phyloP scores from a whole-genome alignment of 768 basidiomycete species.

The Xerocomellus intermedius region DNA sequence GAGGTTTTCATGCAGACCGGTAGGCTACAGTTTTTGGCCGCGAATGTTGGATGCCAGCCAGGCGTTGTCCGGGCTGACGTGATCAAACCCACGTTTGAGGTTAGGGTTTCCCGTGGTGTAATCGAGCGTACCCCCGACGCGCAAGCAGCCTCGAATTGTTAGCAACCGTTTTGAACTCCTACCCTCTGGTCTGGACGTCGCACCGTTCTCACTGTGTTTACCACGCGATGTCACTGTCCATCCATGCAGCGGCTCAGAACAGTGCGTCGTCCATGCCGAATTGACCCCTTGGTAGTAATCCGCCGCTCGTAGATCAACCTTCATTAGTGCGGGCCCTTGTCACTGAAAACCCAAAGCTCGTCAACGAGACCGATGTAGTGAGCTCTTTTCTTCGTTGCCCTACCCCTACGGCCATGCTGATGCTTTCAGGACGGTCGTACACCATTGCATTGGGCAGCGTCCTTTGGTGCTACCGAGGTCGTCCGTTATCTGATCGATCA shows the following conservation, averaged over 20 bases:
- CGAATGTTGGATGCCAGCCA: too few relatives aligned
- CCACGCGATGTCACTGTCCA: slow-evolving; percentile 40
- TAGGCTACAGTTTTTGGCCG: too few relatives aligned
- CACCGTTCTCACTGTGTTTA: neutral
- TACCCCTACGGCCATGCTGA: neutral
- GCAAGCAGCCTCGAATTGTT: neutral
- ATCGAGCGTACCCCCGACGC: slow-evolving; percentile 1
- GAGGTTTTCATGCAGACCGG: neutral
- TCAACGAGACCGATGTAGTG: slow-evolving; percentile 66
- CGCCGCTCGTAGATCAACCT: slow-evolving; percentile 54
- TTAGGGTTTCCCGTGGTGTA: slow-evolving; percentile 19
- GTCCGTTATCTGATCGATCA: slow-evolving; percentile 66
- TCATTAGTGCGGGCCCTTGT: slow-evolving; percentile 67
- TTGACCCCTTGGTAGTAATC: neutral
- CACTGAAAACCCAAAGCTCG: slow-evolving; percentile 55
- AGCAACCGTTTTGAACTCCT: neutral
- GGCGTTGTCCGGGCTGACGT: neutral
- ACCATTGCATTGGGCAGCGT: slow-evolving; percentile 84
- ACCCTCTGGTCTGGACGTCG: neutral
- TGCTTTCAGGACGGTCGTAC: slow-evolving; percentile 67
- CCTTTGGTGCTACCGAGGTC: slow-evolving; percentile 68
- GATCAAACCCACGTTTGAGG: slow-evolving; percentile 18
- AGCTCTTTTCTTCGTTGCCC: neutral
- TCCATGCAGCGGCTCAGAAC: slow-evolving; percentile 71
- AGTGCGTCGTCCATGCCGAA: slow-evolving; percentile 35